phyloP scores from a whole-genome alignment of 1,284 basidiomycete species.

The Malassezia globosa region DNA sequence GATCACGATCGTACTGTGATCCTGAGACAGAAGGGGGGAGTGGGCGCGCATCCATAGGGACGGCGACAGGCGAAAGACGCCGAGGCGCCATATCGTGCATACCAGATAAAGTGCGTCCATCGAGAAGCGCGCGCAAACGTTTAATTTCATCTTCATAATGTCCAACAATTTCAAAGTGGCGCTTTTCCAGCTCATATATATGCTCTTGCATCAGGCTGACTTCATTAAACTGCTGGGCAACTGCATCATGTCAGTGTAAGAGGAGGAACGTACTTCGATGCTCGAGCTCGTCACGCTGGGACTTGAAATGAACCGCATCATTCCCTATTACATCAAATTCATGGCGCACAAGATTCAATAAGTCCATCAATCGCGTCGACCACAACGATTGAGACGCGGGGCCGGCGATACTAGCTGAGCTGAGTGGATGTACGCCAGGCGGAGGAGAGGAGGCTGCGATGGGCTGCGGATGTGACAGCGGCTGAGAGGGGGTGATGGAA shows the following conservation, averaged over 20 bases:
- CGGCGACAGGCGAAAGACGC: not conserved
- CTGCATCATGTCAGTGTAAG: conserved; percentile 11
- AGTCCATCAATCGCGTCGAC: conserved; percentile 57
- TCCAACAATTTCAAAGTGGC: conserved; percentile 60
- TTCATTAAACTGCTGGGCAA: conserved; percentile 33
- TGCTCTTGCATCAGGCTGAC: conserved; percentile 50
- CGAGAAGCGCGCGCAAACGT: conserved; percentile 58
- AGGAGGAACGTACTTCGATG: conserved; percentile 57
- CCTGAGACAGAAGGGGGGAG: not conserved
- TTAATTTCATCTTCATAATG: conserved; percentile 65
- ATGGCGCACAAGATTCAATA: conserved; percentile 68
- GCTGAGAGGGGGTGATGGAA: conserved; percentile 3
- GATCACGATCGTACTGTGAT: not conserved
- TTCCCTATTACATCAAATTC: conserved; percentile 71
- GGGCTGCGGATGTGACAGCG: conserved; percentile 1
- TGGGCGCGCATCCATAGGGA: not conserved
- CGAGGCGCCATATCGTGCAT: conserved; percentile 5
- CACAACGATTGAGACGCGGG: conserved; percentile 12
- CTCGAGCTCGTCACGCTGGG: conserved; percentile 80
- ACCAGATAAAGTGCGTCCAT: conserved; percentile 38
- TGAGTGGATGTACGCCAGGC: conserved; percentile 4
- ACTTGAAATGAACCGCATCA: conserved; percentile 61
- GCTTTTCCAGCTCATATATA: conserved; percentile 65
- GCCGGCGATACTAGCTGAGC: not conserved
- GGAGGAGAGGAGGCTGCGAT: conserved; percentile 4